Evolutionary conservation across 345 rosid species (phyloP), one percentile per base, ranked within the genome.

Genomic region (Aethionema arabicum): DNA sequence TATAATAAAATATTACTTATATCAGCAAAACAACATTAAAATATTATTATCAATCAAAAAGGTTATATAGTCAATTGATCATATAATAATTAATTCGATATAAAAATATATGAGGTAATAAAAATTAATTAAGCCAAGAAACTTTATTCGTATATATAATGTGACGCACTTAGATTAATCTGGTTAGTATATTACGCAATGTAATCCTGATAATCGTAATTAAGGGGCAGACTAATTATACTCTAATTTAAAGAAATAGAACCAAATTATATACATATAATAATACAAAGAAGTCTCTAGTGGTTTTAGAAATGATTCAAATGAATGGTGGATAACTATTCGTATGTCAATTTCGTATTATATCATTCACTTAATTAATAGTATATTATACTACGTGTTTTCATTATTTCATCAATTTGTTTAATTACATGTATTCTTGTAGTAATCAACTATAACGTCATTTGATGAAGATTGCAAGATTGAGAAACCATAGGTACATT

Each of bases 141-240:
- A 41, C 27, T 30, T 27, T 21, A n/a, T n/a, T n/a, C n/a, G n/a
- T n/a, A n/a, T n/a, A n/a, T n/a, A n/a, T n/a, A 57, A 51, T 58
- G 72, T 42, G 72, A 52, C 61, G 54, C 72, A 43, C 66, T 54
- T 52, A 52, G 33, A 60, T 10, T 43, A 59, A 43, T 27, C 59
- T 68, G 61, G 52, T 52, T 68, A n/a, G n/a, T n/a, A n/a, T n/a
- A n/a, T n/a, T n/a, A 14, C 44, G 0, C 38, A 12, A 8, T 41
- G 54, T 15, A 40, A 36, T 59, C 38, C 40, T 64, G 52, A 21
- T 58, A 29, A 53, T n/a, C n/a, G n/a, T 46, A 11, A 16, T 61
- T 46, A 61, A 61, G 53, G 56, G 37, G 62, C 52, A 32, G 68
- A 46, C n/a, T n/a, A n/a, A n/a, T 67, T 38, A 46, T 51, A 69